Evolutionary conservation across 495 filamentous ascomycete genomes (phyloP).

Genomic region (Beverwykella pulmonaria): DNA sequence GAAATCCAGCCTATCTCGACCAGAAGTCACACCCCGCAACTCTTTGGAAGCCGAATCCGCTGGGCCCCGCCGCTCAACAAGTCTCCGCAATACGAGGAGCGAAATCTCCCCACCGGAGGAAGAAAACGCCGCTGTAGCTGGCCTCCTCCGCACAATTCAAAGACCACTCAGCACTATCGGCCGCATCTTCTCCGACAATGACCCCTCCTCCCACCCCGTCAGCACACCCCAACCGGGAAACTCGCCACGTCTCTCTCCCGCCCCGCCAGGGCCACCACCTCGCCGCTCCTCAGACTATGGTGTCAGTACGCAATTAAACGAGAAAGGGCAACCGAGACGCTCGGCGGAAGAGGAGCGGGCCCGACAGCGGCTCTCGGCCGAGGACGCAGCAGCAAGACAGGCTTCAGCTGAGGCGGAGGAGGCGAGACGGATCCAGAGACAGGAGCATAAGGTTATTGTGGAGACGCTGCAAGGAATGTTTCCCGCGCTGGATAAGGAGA

Average conservation of each 20-base stretch:
- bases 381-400: constrained; percentile 91
- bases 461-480: constrained; percentile 94
- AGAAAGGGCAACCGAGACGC: constrained; percentile 26
- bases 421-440: constrained; percentile 78
- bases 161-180: constrained; percentile 90
- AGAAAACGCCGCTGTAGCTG: constrained; percentile 78
- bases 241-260: constrained; percentile 62
- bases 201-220: constrained; percentile 40
- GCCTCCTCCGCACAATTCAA: constrained; percentile 88
- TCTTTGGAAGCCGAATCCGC: constrained; percentile 61
- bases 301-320: constrained; percentile 1
- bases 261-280: constrained; percentile 43
- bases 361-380: constrained; percentile 58
- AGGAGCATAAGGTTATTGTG: constrained; percentile 87
- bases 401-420: constrained; percentile 92
- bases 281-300: constrained; percentile 50
- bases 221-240: constrained; percentile 60
- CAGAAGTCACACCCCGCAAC: constrained; percentile 57
- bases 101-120: constrained; percentile 52
- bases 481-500: constrained; percentile 82
- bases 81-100: constrained; percentile 50
- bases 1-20: constrained; percentile 60
- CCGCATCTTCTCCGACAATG: constrained; percentile 93
- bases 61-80: constrained; percentile 51
- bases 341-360: constrained; percentile 24